These are phyloP conservation scores for Theobroma cacao DNA, from an alignment of 345 rosid genomes.

Conservation along the genomic window DNA sequence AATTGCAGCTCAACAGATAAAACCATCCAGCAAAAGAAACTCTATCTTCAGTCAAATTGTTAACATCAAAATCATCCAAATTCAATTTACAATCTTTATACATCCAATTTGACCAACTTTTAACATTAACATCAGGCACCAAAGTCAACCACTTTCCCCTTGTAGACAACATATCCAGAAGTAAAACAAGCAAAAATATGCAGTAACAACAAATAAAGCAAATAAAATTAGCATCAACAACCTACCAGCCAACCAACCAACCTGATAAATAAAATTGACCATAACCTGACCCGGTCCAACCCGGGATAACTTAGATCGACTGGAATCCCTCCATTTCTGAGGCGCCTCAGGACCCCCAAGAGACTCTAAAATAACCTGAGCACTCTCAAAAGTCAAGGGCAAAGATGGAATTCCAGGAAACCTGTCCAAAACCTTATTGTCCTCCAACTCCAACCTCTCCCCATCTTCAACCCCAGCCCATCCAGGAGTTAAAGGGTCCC, in stretches of 20 bases:
- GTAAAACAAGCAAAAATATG: neutral
- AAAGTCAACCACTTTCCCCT: constrained; percentile 12
- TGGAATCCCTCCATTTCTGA: constrained; percentile 50
- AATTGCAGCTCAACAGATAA: neutral
- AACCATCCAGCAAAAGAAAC: neutral
- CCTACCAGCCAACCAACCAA: constrained; percentile 17
- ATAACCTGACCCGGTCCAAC: constrained; percentile 70
- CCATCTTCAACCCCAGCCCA: constrained; percentile 80
- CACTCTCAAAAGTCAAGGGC: constrained; percentile 73
- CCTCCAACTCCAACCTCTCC: constrained; percentile 59
- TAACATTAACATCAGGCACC: neutral
- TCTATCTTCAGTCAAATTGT: neutral
- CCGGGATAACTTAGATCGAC: constrained; percentile 35
- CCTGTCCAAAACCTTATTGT: constrained; percentile 46
- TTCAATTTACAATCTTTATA: neutral
- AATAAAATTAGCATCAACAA: constrained; percentile 3
- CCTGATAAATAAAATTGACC: constrained; percentile 83
- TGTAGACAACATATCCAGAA: neutral
- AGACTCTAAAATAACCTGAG: constrained; percentile 59
- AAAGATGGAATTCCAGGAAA: constrained; percentile 77
- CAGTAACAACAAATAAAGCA: constrained; percentile 1
- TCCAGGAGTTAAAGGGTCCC: constrained; percentile 94
- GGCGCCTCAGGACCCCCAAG: constrained; percentile 60
- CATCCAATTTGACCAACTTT: constrained; percentile 13
- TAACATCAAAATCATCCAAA: neutral